Base-by-base conservation (phyloP, 2,329 filamentous ascomycete species). In the Colletotrichum musae region DNA sequence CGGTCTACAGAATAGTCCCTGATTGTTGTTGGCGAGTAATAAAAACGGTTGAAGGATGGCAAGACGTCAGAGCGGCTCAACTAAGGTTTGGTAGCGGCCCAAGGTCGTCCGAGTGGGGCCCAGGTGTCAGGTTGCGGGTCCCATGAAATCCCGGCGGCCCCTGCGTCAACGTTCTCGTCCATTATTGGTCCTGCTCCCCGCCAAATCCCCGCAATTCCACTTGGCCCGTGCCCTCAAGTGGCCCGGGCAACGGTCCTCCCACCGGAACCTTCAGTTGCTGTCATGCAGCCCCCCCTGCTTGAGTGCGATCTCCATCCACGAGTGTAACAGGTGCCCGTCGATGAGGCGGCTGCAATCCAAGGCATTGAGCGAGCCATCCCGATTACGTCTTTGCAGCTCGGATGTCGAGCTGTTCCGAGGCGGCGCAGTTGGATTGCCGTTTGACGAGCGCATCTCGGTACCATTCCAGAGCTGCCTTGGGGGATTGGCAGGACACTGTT, bases 41-140 rank as follows among this genome's bases (percentile, higher is more conserved):
- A 24, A 48, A 18, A 16, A 54, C 48, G 58, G 39, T 54, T 54
- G 59, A 24, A 21, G n/a, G 16, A 16, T 36, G 26, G n/a, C 3
- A 28, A 18, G 54, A 66, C 62, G 66, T 69, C 51, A 45, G 62
- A 66, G 69, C 60, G 69, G 69, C 69, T 71, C 69, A 69, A 64
- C 60, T 69, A 71, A 71, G 69, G 69, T 71, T 71, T 71, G 64
- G 69, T 51, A 45, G 32, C 43, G 43, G 47, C 47, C 36, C 41
- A 66, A 24, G 39, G 52, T 39, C 50, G 41, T 52, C 24, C 16
- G n/a, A 53, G 54, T 65, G 60, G 51, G 51, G 41, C n/a, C 5
- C 18, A n/a, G 10, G 36, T 41, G 41, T 48, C 26, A 36, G 24
- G 2, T 4, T 18, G 15, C 28, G 62, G 54, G 18, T 24, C 54